A percentile compares a stretch with the other conserved stretches of the same genome.
phyloP scores from a whole-genome alignment of 2,329 filamentous ascomycete species.

The Alternaria dauci region DNA sequence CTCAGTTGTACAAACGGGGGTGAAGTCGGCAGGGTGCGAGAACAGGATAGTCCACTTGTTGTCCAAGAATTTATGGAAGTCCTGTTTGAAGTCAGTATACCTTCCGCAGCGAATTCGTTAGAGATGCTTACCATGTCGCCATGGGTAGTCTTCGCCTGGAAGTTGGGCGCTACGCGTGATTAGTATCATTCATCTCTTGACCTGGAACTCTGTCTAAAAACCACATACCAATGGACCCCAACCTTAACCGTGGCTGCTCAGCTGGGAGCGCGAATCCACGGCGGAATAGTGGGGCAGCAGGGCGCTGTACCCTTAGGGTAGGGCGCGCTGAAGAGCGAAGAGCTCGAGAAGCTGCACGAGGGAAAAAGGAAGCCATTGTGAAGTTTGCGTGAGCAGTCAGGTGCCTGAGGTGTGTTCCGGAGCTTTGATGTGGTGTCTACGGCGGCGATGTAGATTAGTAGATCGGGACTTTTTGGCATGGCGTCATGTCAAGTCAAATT shows the following conservation, averaged over 20 bases:
- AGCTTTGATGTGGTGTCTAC: slow-evolving; percentile 5
- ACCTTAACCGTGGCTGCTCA: slow-evolving; percentile 54
- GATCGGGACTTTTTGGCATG: slow-evolving; percentile 16
- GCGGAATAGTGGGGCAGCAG: slow-evolving; percentile 45
- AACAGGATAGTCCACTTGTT: slow-evolving; percentile 84
- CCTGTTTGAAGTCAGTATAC: slow-evolving; percentile 6
- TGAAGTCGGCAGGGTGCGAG: slow-evolving; percentile 88
- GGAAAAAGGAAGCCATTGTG: slow-evolving; percentile 48
- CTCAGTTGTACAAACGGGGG: slow-evolving; percentile 94
- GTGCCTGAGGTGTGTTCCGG: neutral
- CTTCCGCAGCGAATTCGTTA: slow-evolving; percentile 52
- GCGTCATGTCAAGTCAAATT: slow-evolving; percentile 20
- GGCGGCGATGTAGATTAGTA: slow-evolving; percentile 6
- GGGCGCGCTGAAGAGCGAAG: slow-evolving; percentile 40
- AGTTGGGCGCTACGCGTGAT: slow-evolving; percentile 73
- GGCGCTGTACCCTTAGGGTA: slow-evolving; percentile 35
- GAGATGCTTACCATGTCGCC: slow-evolving; percentile 65
- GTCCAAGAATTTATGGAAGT: slow-evolving; percentile 80
- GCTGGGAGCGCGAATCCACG: slow-evolving; percentile 49
- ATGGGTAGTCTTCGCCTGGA: slow-evolving; percentile 80
- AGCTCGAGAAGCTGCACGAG: slow-evolving; percentile 48
- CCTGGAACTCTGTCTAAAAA: neutral
- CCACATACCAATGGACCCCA: slow-evolving; percentile 52
- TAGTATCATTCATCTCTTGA: neutral
- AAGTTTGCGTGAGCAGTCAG: slow-evolving; percentile 1